Base-by-base conservation (phyloP, 805 yeast species). In the Spathaspora hagerdaliae region DNA sequence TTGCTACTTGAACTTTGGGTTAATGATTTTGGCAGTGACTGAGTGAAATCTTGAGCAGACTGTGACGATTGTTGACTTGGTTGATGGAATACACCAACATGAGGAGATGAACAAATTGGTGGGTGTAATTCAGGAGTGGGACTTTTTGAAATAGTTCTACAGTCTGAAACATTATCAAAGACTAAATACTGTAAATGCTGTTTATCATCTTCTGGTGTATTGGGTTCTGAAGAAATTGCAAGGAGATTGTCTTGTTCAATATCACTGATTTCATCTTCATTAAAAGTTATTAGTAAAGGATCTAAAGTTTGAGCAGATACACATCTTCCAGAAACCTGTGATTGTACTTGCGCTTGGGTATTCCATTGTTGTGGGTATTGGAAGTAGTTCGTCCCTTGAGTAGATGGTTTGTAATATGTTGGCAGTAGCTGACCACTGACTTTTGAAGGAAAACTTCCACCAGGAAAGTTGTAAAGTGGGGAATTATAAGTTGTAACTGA, bases 261-360 rank as follows among this genome's bases (percentile, higher is more conserved):
- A 31, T 40, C 43, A 34, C 43, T 40, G 12, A 40, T 27, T 7
- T 24, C 27, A 8, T 43, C 42, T n/a, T 43, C 40, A 29, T 43
- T 27, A 39, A 14, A 31, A 14, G 37, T 40, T 12, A 44, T 36
- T 12, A 31, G 13, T 11, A 34, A n/a, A 10, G 48, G 48, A 24
- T 45, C 33, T 27, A 45, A 35, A 10, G 34, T 6, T 15, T 39
- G 27, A 29, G 27, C 12, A 24, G 26, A 26, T 13, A 39, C 2
- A 10, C n/a, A n/a, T 14, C 37, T 24, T 10, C 19, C 37, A 35
- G 13, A 9, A 5, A 32, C 13, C 13, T 32, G n/a, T 24, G 26
- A 35, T 10, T 24, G 9, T 2, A 14, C 13, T 14, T 8, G 26
- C 14, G 29, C 10, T 14, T 14, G 35, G 7, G 35, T 29, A 14